Evolutionary conservation across 208 protist genomes (phyloP).

Genomic region (Crithidia acanthocephali): DNA sequence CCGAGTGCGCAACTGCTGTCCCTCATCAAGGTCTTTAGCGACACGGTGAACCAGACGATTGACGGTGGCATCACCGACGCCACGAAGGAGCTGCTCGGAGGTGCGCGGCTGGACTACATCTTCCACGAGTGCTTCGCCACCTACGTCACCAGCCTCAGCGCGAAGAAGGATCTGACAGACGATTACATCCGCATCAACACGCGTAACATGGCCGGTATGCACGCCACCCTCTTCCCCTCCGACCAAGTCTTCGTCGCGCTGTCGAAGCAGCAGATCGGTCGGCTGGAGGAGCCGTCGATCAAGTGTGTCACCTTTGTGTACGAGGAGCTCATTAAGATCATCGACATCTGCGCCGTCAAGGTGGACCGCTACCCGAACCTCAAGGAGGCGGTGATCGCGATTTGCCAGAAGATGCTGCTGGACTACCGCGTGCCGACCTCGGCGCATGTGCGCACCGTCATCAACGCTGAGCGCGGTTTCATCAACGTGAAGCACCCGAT

Average conservation of each 20-base stretch:
- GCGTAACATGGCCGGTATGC: conserved; percentile 96
- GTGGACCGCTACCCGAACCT: conserved; percentile 92
- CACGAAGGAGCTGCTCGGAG: conserved; percentile 94
- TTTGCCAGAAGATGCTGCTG: conserved; percentile 85
- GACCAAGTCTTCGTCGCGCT: conserved; percentile 97
- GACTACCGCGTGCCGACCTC: conserved; percentile 84
- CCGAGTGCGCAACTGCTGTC: conserved; percentile 84
- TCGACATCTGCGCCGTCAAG: conserved; percentile 76
- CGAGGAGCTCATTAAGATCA: conserved; percentile 96
- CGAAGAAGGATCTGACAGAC: conserved; percentile 92
- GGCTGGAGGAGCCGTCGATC: conserved; percentile 94
- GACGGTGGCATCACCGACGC: conserved; percentile 93
- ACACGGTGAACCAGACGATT: conserved; percentile 92
- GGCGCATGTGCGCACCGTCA: conserved; percentile 93
- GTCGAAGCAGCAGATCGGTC: conserved; percentile 94
- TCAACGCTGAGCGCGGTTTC: conserved; percentile 96
- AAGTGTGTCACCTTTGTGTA: conserved; percentile 97
- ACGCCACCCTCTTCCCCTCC: conserved; percentile 96
- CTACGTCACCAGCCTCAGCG: conserved; percentile 88
- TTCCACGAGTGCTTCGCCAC: conserved; percentile 95
- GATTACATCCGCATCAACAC: conserved; percentile 97
- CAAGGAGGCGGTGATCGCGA: conserved; percentile 83
- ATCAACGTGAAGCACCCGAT: conserved; percentile 96
- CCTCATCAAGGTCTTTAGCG: conserved; percentile 90
- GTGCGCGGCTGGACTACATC: conserved; percentile 97